Evolutionary conservation across 306 rosid genomes (phyloP), one percentile per base, ranked within the genome.

Genomic region (Luffa acutangula): DNA sequence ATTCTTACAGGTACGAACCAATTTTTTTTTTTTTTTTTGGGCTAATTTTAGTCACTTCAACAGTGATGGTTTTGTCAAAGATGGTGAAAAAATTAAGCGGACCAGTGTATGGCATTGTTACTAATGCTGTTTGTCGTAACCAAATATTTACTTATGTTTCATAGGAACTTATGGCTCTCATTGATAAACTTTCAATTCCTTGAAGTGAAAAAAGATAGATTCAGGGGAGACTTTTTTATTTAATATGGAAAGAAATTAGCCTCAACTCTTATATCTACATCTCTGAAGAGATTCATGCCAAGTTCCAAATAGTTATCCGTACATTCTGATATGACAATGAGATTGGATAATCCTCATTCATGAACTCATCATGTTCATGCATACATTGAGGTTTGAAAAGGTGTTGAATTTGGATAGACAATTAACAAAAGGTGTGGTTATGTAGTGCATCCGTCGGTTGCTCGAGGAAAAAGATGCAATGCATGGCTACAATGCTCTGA

Each of bases 401-500:
- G 34, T 67, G 34, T 12, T 63, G 7, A 18, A 25, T 13, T 33
- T 62, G 39, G 69, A 62, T 67, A 41, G 52, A 54, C 9, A n/a
- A 69, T 42, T 69, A 69, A 69, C 36, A 11, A 5, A 46, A 69
- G 9, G 9, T 14, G 37, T 43, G 76, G 17, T 71, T 20, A 48
- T 39, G 39, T 82, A 90, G 97, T 87, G 92, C 73, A 76, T 91
- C 4, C 87, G 91, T 45, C 90, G 90, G 5, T 56, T 88, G 21
- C 79, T 46, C 14, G 90, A 90, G 79, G 94, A 88, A 89, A 90
- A 84, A 78, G 92, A 91, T 75, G 74, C 76, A 4, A 86, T 82
- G 87, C 91, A 91, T 72, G 97, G 92, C 69, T 88, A 82, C 75
- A 90, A 88, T 42, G 94, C 77, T 5, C 65, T 88, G 18, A 91